These are phyloP conservation scores for Clavaria fumosa DNA, from an alignment of 768 basidiomycete genomes.

Conservation along the genomic window DNA sequence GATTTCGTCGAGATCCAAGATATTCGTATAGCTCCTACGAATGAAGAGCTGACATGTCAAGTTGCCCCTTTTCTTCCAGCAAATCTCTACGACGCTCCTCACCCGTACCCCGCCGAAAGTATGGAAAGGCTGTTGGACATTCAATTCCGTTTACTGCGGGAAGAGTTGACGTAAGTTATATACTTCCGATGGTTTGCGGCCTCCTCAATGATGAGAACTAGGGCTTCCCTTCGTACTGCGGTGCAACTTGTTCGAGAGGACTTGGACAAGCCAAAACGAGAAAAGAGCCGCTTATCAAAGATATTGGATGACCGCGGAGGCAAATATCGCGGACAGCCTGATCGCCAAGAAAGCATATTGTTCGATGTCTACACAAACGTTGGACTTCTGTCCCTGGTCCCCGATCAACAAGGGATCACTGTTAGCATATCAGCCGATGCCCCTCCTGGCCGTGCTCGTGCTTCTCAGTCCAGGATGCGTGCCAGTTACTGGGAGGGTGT, in stretches of 20 bases:
- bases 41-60: slow-evolving; percentile 40
- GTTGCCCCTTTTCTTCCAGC: slow-evolving; percentile 44
- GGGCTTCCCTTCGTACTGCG: slow-evolving; percentile 37
- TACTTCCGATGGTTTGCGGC: no score
- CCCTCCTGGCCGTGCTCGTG: slow-evolving; percentile 41
- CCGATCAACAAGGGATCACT: slow-evolving; percentile 38
- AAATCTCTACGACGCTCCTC: slow-evolving; percentile 43
- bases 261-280: slow-evolving; percentile 13
- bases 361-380: slow-evolving; percentile 50
- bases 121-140: slow-evolving; percentile 59
- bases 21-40: slow-evolving; percentile 58
- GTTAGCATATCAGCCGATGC: slow-evolving; percentile 31
- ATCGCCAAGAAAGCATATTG: slow-evolving; percentile 32
- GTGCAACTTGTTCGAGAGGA: slow-evolving; percentile 36
- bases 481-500: slow-evolving; percentile 45
- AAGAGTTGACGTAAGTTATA: slow-evolving; percentile 48
- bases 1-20: slow-evolving; percentile 38
- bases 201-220: no score
- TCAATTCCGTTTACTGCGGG: slow-evolving; percentile 60
- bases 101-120: slow-evolving; percentile 37
- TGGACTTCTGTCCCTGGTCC: slow-evolving; percentile 28
- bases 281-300: slow-evolving; percentile 26
- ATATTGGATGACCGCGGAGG: slow-evolving; percentile 41
- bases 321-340: slow-evolving; percentile 32
- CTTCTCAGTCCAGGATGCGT: slow-evolving; percentile 23